Base-by-base conservation (phyloP, 2,329 filamentous ascomycete genomes). In the Penicillium olsonii region DNA sequence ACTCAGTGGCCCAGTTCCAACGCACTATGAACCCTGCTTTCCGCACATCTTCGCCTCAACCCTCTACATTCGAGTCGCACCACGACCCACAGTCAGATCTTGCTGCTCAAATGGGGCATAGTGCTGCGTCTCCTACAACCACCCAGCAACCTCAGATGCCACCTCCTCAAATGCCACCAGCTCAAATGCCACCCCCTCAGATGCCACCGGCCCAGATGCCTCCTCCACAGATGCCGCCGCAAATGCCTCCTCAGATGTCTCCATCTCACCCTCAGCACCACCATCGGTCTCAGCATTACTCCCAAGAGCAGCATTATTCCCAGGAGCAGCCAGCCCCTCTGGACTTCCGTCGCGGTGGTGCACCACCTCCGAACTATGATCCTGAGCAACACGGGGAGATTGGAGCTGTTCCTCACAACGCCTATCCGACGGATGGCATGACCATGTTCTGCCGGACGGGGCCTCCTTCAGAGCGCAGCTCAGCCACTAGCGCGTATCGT, bases 21-120 rank as follows among this genome's bases (percentile, higher is more conserved):
- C 83, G 94, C 52, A 92, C 88, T 46, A 96, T 96, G 73, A 99
- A 99, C 65, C 92, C 95, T 15, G 89, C 91, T 0, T 97, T 95
- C 77, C 84, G 95, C 54, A 91, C 87, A n/a, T 95, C 94, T 0
- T 99, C 94, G 7, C 94, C 95, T 1, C 92, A 96, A 65, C 92
- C 92, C 10, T 96, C 94, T 3, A 90, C 87, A 1, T 95, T 88
- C 60, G 90, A 95, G 65, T 95, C 92, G 29, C 92, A 96, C 60
- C 88, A 96, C 67, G 91, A 96, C 63, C 89, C 90, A 2, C 84
- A 91, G 61, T 87, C 87, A 6, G 81, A 82, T 37, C 74, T 94
- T 48, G 87, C 87, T 7, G 80, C 84, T 46, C 84, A 90, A 54
- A 73, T 94, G 67, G 83, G 80, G 15, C 85, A 85, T 47, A 70